These are phyloP conservation scores for Colletotrichum trifolii DNA, from an alignment of 2,329 filamentous ascomycete genomes.

Conservation along the genomic window DNA sequence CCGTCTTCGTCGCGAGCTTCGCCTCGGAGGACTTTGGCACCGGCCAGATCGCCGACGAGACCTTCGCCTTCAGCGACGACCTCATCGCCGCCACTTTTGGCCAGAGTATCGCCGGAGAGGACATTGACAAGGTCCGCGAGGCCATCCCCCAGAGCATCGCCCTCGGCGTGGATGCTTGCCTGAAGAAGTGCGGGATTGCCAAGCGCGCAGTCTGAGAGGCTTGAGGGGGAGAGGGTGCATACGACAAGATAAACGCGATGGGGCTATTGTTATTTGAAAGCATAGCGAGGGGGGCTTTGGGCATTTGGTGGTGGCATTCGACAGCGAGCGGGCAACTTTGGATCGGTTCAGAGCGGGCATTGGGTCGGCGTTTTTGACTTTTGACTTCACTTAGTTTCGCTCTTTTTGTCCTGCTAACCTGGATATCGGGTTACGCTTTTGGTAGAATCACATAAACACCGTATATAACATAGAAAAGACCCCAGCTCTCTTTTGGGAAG, in stretches of 20 bases:
- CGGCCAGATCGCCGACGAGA: slow-evolving; percentile 61
- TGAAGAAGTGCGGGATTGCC: slow-evolving; percentile 58
- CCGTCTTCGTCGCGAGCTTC: slow-evolving; percentile 62
- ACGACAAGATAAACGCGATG: neutral
- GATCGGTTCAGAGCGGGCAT: slow-evolving; percentile 3
- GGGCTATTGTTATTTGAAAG: neutral
- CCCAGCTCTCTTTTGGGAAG: slow-evolving; percentile 8
- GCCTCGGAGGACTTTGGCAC: slow-evolving; percentile 62
- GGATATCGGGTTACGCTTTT: neutral
- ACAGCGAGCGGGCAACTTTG: slow-evolving; percentile 4
- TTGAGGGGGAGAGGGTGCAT: neutral
- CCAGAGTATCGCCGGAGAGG: slow-evolving; percentile 56
- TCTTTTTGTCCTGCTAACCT: neutral
- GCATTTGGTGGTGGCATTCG: slow-evolving; percentile 1
- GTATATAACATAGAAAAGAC: neutral
- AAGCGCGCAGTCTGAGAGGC: slow-evolving; percentile 22
- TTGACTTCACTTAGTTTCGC: neutral
- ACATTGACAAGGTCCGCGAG: slow-evolving; percentile 57
- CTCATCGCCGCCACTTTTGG: slow-evolving; percentile 60
- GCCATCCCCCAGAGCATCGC: slow-evolving; percentile 61
- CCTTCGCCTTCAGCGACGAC: slow-evolving; percentile 58
- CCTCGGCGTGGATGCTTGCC: slow-evolving; percentile 60
- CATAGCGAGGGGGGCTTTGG: neutral
- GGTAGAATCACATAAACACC: neutral
- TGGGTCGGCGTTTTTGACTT: slow-evolving; percentile 6